Percentiles rank a stretch among this genome's conserved stretches.
Evolutionary conservation across 768 basidiomycete genomes (phyloP).

Genomic region (Flagelloscypha sp.): DNA sequence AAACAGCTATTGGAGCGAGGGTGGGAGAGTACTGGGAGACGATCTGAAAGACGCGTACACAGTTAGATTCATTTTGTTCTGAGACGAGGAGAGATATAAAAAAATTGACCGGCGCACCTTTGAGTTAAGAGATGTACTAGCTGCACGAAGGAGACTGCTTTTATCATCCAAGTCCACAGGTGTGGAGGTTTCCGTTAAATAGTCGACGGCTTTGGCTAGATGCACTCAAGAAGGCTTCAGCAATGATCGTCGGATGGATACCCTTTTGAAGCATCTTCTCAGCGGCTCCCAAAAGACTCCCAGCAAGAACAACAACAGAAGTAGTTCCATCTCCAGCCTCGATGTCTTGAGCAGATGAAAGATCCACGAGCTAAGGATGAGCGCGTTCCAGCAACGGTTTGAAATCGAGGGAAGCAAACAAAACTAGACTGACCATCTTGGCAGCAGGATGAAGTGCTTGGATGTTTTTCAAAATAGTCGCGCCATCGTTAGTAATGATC

Average conservation of each 20-base stretch:
- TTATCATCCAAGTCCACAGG: conserved; percentile 89
- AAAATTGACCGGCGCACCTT: conserved; percentile 48
- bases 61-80: too few relatives aligned
- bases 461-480: conserved; percentile 92
- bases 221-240: conserved; percentile 90
- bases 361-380: conserved; percentile 75
- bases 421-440: conserved; percentile 67
- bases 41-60: conserved; percentile 74
- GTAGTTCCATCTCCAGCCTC: conserved; percentile 99
- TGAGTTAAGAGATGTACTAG: conserved; percentile 92
- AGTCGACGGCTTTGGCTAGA: conserved; percentile 91
- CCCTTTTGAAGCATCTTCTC: conserved; percentile 96
- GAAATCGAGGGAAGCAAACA: conserved; percentile 1
- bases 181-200: conserved; percentile 83
- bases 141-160: conserved; percentile 79
- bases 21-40: conserved; percentile 99
- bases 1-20: conserved; percentile 97
- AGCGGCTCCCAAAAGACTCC: conserved; percentile 85
- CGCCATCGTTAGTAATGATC: conserved; percentile 97
- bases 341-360: conserved; percentile 95
- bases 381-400: conserved; percentile 6
- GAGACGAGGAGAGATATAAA: too few relatives aligned
- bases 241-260: conserved; percentile 95
- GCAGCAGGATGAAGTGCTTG: conserved; percentile 97
- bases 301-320: conserved; percentile 93